Conservation (phyloP, 2,329 filamentous ascomycete species). For the Endoconidiophora polonica region DNA sequence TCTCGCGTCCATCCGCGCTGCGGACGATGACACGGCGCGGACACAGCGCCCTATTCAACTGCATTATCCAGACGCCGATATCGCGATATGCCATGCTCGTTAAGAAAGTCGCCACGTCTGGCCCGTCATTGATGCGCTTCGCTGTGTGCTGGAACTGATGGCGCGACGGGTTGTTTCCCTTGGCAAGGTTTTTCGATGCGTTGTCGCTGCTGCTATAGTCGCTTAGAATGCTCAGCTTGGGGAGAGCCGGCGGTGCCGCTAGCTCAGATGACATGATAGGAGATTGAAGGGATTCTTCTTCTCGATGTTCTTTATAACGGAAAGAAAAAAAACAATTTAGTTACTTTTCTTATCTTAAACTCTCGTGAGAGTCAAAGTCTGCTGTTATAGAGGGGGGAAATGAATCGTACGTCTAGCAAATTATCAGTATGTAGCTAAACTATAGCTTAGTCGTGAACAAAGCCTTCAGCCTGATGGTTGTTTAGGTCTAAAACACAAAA, state of each 20-base stretch:
- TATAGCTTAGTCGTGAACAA: no score
- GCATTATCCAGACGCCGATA: conserved; percentile 72
- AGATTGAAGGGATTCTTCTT: no score
- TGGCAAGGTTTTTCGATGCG: conserved; percentile 20
- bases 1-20: conserved; percentile 10
- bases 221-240: conserved; percentile 28
- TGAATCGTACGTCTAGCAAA: no score
- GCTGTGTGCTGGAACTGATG: conserved; percentile 32
- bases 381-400: no score
- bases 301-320: no score
- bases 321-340: no score
- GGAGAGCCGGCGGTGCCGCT: conserved; percentile 6
- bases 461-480: no score
- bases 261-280: no score
- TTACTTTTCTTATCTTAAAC: no score
- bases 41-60: conserved; percentile 77
- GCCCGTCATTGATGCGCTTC: conserved; percentile 72
- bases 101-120: conserved; percentile 69
- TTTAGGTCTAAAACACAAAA: no score
- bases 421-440: no score
- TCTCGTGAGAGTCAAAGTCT: no score
- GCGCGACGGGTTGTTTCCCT: background rate
- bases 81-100: conserved; percentile 70
- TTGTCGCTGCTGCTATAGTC: background rate
- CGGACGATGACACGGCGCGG: conserved; percentile 36